These are phyloP conservation scores for Fragaria nilgerrensis DNA, from an alignment of 306 rosid genomes.

Conservation along the genomic window DNA sequence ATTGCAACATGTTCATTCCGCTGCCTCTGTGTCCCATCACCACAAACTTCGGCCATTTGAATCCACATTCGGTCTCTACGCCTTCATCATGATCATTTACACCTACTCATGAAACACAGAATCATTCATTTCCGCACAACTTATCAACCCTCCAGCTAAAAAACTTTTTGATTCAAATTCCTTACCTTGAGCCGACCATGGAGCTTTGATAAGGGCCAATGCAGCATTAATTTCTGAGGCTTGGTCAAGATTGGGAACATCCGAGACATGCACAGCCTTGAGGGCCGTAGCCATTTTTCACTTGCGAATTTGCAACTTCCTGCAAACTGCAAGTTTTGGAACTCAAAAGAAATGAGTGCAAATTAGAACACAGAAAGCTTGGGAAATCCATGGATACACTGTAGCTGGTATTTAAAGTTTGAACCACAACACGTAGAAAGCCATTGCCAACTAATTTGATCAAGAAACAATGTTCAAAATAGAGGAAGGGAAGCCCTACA, in stretches of 20 bases:
- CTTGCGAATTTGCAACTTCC: constrained; percentile 9
- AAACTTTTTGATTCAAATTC: neutral
- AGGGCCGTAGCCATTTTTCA: constrained; percentile 37
- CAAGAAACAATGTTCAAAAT: constrained; percentile 4
- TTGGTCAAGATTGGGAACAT: constrained; percentile 46
- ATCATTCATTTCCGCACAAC: neutral
- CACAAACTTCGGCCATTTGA: constrained; percentile 36
- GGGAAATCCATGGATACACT: neutral
- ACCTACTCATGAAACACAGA: neutral
- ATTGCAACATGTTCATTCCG: constrained; percentile 74
- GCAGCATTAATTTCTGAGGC: constrained; percentile 30
- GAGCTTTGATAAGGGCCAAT: constrained; percentile 11
- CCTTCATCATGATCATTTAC: neutral
- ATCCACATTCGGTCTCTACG: constrained; percentile 6
- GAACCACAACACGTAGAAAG: neutral
- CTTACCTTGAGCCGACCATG: constrained; percentile 18
- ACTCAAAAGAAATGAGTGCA: neutral
- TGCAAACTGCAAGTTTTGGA: constrained; percentile 9
- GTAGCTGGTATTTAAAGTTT: neutral
- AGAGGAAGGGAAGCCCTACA: neutral
- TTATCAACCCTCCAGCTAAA: neutral
- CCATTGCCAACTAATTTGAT: constrained; percentile 11
- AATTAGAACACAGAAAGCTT: constrained; percentile 9
- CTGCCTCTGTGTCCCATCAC: constrained; percentile 79
- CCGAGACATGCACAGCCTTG: constrained; percentile 50